These are phyloP conservation scores for Breviolum minutum DNA, from an alignment of 73 alveolate species.

Conservation along the genomic window DNA sequence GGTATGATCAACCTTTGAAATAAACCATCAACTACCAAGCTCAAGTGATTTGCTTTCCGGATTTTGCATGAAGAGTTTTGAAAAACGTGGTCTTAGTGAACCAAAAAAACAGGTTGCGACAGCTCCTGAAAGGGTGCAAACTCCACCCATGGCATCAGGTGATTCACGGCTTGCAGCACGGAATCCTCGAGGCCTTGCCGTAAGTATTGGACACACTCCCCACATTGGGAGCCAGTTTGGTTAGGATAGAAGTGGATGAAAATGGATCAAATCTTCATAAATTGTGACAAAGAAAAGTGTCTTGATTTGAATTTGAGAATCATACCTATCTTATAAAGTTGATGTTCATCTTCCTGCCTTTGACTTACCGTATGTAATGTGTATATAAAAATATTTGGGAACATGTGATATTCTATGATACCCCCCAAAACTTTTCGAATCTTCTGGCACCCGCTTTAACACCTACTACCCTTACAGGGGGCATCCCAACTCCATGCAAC, in stretches of 20 bases:
- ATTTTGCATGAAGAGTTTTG: background rate
- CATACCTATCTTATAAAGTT: too few relatives aligned
- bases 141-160: constrained; percentile 63
- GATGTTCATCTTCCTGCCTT: too few relatives aligned
- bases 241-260: too few relatives aligned
- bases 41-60: background rate
- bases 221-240: too few relatives aligned
- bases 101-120: background rate
- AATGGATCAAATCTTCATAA: too few relatives aligned
- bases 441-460: background rate
- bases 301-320: too few relatives aligned
- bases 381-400: background rate
- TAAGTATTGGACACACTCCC: too few relatives aligned
- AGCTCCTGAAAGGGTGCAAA: constrained; percentile 38
- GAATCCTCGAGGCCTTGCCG: background rate
- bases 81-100: too few relatives aligned
- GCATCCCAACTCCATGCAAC: background rate
- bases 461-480: background rate
- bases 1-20: background rate
- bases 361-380: background rate
- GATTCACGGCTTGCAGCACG: background rate
- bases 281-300: too few relatives aligned
- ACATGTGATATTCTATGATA: background rate
- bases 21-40: too few relatives aligned
- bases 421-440: too few relatives aligned